A percentile compares a stretch with the other conserved stretches of the same genome.
phyloP scores from a whole-genome alignment of 495 filamentous ascomycete species.

The Daldinia bambusicola region DNA sequence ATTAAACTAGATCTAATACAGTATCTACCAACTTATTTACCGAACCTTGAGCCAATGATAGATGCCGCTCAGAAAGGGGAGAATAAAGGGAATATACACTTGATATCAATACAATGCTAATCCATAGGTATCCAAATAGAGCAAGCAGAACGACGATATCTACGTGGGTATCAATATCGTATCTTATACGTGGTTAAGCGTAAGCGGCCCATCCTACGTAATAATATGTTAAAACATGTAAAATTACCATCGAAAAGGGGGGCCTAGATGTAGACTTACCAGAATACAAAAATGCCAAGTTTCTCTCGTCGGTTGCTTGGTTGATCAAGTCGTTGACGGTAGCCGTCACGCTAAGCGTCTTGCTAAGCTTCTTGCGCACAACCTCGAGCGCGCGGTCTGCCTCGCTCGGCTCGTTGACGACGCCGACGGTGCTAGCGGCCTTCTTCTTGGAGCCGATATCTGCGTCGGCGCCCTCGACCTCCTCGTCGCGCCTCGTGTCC shows the following conservation, averaged over 20 bases:
- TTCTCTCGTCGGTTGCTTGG: conserved; percentile 90
- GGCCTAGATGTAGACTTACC: conserved; percentile 63
- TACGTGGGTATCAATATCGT: conserved; percentile 28
- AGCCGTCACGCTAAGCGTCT: conserved; percentile 90
- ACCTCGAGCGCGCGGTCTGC: conserved; percentile 91
- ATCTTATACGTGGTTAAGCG: conserved; percentile 22
- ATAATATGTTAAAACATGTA: not conserved
- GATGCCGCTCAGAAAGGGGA: not conserved
- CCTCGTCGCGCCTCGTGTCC: conserved; percentile 58
- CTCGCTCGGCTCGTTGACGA: conserved; percentile 82
- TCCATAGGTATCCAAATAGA: conserved; percentile 1
- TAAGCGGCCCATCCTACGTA: conserved; percentile 42
- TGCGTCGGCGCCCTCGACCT: conserved; percentile 41
- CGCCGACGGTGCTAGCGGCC: conserved; percentile 53
- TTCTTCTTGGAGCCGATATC: conserved; percentile 49
- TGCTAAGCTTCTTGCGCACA: conserved; percentile 92
- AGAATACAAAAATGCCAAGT: conserved; percentile 89
- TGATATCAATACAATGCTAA: conserved; percentile 8
- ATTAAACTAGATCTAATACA: not conserved
- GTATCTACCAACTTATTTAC: not conserved
- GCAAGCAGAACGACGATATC: conserved; percentile 9
- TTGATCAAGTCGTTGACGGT: conserved; percentile 98
- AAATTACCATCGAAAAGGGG: not conserved
- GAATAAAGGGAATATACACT: not conserved
- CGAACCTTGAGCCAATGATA: not conserved